Evolutionary conservation across 192 early-diverging fungal genomes (phyloP).

Genomic region (Backusella liffmaniae): DNA sequence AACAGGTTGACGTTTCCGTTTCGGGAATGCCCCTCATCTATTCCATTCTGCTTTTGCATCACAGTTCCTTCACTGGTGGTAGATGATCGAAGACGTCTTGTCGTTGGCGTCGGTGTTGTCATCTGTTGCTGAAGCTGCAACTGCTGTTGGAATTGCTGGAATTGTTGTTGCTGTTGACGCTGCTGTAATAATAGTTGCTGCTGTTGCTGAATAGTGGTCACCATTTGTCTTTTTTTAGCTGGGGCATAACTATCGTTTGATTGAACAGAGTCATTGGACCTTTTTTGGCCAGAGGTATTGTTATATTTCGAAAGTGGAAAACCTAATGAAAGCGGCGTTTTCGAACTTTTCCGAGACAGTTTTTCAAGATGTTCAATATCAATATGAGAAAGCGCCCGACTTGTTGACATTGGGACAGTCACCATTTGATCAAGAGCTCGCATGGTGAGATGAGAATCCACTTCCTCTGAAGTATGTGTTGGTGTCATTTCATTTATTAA

Average conservation of each 20-base stretch:
- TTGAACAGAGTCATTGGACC: background rate
- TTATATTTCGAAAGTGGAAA: background rate
- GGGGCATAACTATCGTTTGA: background rate
- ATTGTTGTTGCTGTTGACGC: background rate
- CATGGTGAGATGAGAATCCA: background rate
- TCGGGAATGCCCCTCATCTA: background rate
- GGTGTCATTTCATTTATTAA: background rate
- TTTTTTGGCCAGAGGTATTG: background rate
- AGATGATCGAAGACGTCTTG: background rate
- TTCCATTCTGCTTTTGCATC: background rate
- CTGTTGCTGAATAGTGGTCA: background rate
- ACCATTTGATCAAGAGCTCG: background rate
- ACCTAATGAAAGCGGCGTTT: background rate
- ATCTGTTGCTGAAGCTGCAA: background rate
- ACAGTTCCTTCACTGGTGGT: background rate
- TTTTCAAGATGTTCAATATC: conserved; percentile 9
- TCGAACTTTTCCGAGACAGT: background rate
- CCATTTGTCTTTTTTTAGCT: background rate
- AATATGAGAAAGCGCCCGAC: background rate
- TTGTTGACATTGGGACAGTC: background rate
- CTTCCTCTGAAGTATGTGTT: background rate
- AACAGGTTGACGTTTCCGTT: background rate
- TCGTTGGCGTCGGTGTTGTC: background rate
- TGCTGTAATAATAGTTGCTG: background rate
- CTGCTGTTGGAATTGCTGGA: background rate